Evolutionary conservation across 2,329 filamentous ascomycete genomes (phyloP).

Genomic region (Ambrosiella xylebori): DNA sequence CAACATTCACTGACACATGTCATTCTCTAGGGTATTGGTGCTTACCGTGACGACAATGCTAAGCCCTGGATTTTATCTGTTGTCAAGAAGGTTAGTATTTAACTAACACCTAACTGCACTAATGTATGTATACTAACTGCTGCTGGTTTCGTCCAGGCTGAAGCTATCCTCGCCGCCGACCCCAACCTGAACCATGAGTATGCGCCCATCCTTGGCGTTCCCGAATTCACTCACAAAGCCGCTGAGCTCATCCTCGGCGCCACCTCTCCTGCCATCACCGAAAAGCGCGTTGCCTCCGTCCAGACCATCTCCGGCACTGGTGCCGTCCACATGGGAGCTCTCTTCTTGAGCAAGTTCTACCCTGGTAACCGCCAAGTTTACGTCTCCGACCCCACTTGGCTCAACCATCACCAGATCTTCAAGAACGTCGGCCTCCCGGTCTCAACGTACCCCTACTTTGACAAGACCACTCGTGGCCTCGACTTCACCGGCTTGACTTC

Average conservation of each 20-base stretch:
- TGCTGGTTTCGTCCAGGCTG: constrained; percentile 42
- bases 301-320: constrained; percentile 97
- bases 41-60: constrained; percentile 84
- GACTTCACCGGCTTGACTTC: constrained; percentile 80
- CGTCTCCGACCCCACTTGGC: constrained; percentile 91
- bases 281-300: constrained; percentile 65
- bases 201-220: constrained; percentile 80
- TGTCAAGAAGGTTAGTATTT: constrained; percentile 65
- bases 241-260: constrained; percentile 75
- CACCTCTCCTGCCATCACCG: constrained; percentile 63
- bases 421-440: constrained; percentile 66
- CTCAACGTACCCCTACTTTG: constrained; percentile 86
- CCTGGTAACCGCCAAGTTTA: constrained; percentile 59
- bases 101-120: neutral
- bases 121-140: neutral
- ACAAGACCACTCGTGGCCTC: constrained; percentile 70
- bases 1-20: neutral
- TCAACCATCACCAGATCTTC: constrained; percentile 98
- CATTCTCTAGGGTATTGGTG: constrained; percentile 50
- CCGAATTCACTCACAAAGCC: constrained; percentile 72
- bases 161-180: constrained; percentile 74
- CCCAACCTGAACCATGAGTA: constrained; percentile 95
- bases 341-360: constrained; percentile 89
- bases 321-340: constrained; percentile 78
- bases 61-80: constrained; percentile 97